Conservation (phyloP, 768 basidiomycete species). For the Trametes maxima region DNA sequence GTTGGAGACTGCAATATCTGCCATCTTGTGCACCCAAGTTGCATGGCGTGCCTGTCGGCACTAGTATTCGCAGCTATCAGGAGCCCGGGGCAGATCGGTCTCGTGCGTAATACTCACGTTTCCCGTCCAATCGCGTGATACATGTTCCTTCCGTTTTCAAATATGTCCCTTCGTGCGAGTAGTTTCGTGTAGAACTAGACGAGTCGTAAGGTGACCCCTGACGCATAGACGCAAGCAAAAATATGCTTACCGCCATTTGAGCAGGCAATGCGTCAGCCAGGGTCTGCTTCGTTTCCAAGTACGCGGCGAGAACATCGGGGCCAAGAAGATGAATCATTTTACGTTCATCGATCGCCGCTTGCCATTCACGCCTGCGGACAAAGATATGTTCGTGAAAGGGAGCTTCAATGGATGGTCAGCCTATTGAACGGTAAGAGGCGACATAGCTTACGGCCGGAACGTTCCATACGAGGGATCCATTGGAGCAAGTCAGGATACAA, state of each 20-base stretch:
- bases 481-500: conserved; percentile 15
- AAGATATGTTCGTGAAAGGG: background rate
- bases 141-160: background rate
- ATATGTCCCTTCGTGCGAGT: conserved; percentile 10
- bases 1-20: conserved; percentile 45
- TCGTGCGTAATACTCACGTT: conserved; percentile 13
- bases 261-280: conserved; percentile 13
- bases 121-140: background rate
- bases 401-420: background rate
- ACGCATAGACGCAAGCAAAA: background rate
- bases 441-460: background rate
- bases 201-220: background rate
- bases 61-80: conserved; percentile 32
- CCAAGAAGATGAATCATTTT: conserved; percentile 23
- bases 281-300: conserved; percentile 14
- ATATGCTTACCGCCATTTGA: conserved; percentile 14
- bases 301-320: conserved; percentile 10
- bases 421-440: no score
- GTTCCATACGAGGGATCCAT: conserved; percentile 23
- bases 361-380: conserved; percentile 19
- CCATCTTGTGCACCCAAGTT: conserved; percentile 44
- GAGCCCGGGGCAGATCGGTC: background rate
- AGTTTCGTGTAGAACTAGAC: conserved; percentile 16
- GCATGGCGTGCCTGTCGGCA: conserved; percentile 35
- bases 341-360: conserved; percentile 25